Evolutionary conservation across 2,329 filamentous ascomycete species (phyloP).

Genomic region (Nigrospora osmanthi): DNA sequence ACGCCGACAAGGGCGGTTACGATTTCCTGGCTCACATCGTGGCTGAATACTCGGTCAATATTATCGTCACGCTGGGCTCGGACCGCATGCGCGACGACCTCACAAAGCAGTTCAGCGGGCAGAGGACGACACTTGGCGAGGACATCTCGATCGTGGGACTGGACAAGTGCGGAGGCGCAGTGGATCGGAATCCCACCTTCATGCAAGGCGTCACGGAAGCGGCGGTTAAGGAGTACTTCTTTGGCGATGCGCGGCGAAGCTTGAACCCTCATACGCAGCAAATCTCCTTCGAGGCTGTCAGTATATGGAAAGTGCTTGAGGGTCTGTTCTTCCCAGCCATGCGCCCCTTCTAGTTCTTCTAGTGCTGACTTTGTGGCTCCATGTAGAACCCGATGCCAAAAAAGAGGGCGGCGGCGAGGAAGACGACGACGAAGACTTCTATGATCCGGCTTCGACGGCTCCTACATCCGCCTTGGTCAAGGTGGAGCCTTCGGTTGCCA

Average conservation of each 20-base stretch:
- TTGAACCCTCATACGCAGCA: conserved; percentile 84
- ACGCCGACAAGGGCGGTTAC: conserved; percentile 59
- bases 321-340: conserved; percentile 30
- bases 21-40: conserved; percentile 75
- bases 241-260: conserved; percentile 68
- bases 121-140: conserved; percentile 53
- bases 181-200: conserved; percentile 65
- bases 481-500: conserved; percentile 54
- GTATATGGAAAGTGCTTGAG: conserved; percentile 63
- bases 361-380: too few species aligned
- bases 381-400: too few species aligned
- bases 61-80: conserved; percentile 76
- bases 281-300: conserved; percentile 67
- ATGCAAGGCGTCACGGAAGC: conserved; percentile 68
- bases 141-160: conserved; percentile 68
- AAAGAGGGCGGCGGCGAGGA: too few species aligned
- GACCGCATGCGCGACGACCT: conserved; percentile 70
- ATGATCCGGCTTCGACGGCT: conserved; percentile 14
- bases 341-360: too few species aligned
- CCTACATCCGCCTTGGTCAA: conserved; percentile 42
- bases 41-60: conserved; percentile 58
- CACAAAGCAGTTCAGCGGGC: conserved; percentile 54
- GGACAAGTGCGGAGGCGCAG: conserved; percentile 79
- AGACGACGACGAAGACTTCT: conserved; percentile 14
- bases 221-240: conserved; percentile 88